Evolutionary conservation across 768 basidiomycete genomes (phyloP).

Genomic region (Lentinula sp.): DNA sequence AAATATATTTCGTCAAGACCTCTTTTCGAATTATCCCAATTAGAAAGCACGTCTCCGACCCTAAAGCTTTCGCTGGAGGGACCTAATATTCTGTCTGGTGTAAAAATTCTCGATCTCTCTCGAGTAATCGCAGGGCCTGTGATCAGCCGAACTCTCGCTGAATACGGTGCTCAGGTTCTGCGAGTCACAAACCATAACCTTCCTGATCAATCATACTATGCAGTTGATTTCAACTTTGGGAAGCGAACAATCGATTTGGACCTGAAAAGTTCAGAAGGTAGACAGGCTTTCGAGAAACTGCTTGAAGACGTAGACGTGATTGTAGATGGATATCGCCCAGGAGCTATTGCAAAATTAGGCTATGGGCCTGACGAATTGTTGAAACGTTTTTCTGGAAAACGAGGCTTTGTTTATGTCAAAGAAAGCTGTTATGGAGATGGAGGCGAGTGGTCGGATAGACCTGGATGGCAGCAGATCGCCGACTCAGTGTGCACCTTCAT

Average conservation of each 20-base stretch:
- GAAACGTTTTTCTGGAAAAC: background rate
- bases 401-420: conserved; percentile 6
- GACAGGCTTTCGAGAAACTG: background rate
- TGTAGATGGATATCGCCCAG: conserved; percentile 3
- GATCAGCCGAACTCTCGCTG: conserved; percentile 2
- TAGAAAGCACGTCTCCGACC: background rate
- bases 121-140: conserved; percentile 4
- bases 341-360: background rate
- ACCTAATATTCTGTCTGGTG: conserved; percentile 4
- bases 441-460: conserved; percentile 3
- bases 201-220: conserved; percentile 3
- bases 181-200: conserved; percentile 2
- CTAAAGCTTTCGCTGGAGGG: background rate
- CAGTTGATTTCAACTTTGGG: conserved; percentile 2
- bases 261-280: conserved; percentile 3
- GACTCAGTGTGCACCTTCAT: background rate
- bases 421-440: conserved; percentile 6
- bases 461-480: conserved; percentile 6
- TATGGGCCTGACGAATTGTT: conserved; percentile 1
- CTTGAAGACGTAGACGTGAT: conserved; percentile 4
- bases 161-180: conserved; percentile 1
- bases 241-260: conserved; percentile 1
- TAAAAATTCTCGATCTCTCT: conserved; percentile 4
- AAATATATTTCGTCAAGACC: background rate
- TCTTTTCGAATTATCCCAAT: background rate